Base-by-base conservation (phyloP, 805 yeast species). In the Metschnikowia hibisci region DNA sequence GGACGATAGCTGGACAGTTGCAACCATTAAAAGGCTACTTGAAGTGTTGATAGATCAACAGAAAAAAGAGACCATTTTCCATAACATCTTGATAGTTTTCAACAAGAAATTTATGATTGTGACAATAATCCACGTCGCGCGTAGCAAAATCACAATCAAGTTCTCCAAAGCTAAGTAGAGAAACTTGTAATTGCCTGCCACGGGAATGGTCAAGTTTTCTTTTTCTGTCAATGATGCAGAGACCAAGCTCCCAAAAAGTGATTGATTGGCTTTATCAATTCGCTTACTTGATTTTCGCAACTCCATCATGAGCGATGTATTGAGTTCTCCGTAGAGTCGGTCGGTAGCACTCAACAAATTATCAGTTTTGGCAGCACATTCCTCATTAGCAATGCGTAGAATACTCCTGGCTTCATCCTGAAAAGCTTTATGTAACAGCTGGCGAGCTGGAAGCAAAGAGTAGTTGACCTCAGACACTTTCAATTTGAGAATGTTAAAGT, bases 241-340 rank as follows among this genome's bases (percentile, higher is more conserved):
- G 6, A 47, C 33, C 14, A 50, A 44, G 26, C 52, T 57, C 18
- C 64, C 60, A 42, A 64, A 62, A 13, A 69, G 48, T 18, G 69
- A 60, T 4, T 60, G 46, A 55, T 68, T 62, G 42, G 73, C 52
- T 47, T 71, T 64, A 43, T 78, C 77, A 40, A 73, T 53, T 38
- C 66, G 63, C 57, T 81, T 85, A 43, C 66, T 67, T 4, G 80
- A 60, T 44, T 73, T 74, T 15, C 84, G 66, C 23, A 84, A 64
- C 50, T 81, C 82, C 46, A 84, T 62, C 9, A 87, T 74, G 33
- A 83, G 60, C 1, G 88, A 80, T 0, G 91, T 84, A 57, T 81
- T 84, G 42, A 84, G 78, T 54, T 83, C 90, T 47, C 87, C 84
- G 45, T 81, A 76, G 9, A 84, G 74, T 49, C 90, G 66, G 61